Evolutionary conservation across 2,329 filamentous ascomycete species (phyloP).

Genomic region (Metarhizium brunneum): DNA sequence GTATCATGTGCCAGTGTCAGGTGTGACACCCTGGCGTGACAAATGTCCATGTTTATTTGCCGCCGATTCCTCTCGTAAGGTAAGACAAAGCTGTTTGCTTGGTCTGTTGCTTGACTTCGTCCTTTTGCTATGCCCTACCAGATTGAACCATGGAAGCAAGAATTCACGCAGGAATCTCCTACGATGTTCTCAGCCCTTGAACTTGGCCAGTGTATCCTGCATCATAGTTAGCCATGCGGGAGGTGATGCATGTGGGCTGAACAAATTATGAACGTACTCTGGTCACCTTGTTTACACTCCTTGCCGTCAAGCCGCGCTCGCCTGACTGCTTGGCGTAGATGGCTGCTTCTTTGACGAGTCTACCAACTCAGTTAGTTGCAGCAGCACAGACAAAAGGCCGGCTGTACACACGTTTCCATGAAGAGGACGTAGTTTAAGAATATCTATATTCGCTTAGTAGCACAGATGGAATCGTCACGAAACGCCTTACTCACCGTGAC

Average conservation of each 20-base stretch:
- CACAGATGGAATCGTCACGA: slow-evolving; percentile 7
- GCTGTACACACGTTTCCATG: slow-evolving; percentile 48
- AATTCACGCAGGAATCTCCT: not conserved
- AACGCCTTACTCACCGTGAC: slow-evolving; percentile 50
- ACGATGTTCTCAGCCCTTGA: slow-evolving; percentile 47
- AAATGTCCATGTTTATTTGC: not conserved
- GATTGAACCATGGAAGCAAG: not conserved
- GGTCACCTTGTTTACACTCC: slow-evolving; percentile 68
- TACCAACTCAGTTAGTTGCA: slow-evolving; percentile 22
- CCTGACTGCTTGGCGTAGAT: slow-evolving; percentile 67
- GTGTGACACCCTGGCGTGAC: too few species aligned
- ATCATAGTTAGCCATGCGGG: not conserved
- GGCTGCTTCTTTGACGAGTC: slow-evolving; percentile 69
- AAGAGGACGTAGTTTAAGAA: slow-evolving; percentile 81
- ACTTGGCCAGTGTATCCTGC: slow-evolving; percentile 57
- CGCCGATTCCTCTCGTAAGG: too few species aligned
- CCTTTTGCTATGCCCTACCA: not conserved
- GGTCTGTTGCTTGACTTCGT: too few species aligned
- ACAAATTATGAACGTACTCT: slow-evolving; percentile 41
- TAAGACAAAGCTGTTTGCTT: too few species aligned
- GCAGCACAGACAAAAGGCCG: not conserved
- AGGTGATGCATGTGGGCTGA: not conserved
- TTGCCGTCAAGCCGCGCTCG: slow-evolving; percentile 64
- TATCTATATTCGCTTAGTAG: slow-evolving; percentile 44
- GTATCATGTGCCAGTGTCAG: not conserved